Percentiles rank a stretch among this genome's conserved stretches.
Evolutionary conservation across 306 rosid species (phyloP).

Genomic region (Trifolium repens): DNA sequence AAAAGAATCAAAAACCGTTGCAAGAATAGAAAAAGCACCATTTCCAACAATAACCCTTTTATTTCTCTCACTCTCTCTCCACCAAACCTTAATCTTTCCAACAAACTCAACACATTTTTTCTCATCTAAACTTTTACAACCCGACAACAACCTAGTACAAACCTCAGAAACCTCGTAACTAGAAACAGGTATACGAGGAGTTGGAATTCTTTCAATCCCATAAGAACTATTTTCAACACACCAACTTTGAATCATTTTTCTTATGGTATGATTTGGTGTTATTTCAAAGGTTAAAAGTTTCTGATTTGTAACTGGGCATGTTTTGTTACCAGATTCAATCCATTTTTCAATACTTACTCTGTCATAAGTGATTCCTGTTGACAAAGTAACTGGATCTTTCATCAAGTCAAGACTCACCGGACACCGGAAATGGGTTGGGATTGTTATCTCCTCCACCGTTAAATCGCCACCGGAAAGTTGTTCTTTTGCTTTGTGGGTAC

Average conservation of each 20-base stretch:
- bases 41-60: constrained; percentile 48
- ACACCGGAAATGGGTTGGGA: constrained; percentile 69
- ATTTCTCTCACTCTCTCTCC: constrained; percentile 77
- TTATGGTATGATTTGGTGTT: constrained; percentile 72
- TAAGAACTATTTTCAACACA: constrained; percentile 63
- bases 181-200: constrained; percentile 63
- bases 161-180: constrained; percentile 47
- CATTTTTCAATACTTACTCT: constrained; percentile 81
- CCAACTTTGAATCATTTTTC: constrained; percentile 87
- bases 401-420: constrained; percentile 80
- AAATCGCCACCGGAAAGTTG: constrained; percentile 30
- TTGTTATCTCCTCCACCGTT: constrained; percentile 52
- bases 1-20: constrained; percentile 56
- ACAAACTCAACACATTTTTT: constrained; percentile 59
- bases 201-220: constrained; percentile 81
- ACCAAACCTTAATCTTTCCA: constrained; percentile 63
- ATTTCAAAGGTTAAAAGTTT: constrained; percentile 51
- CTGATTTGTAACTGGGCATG: constrained; percentile 79
- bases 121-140: constrained; percentile 41
- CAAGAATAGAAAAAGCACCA: constrained; percentile 46
- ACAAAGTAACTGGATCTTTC: constrained; percentile 80
- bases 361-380: constrained; percentile 85
- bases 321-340: constrained; percentile 63
- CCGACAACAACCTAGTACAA: constrained; percentile 42
- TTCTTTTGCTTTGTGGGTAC: constrained; percentile 39